Evolutionary conservation across 306 rosid species (phyloP).

Genomic region (Citrullus colocynthis): DNA sequence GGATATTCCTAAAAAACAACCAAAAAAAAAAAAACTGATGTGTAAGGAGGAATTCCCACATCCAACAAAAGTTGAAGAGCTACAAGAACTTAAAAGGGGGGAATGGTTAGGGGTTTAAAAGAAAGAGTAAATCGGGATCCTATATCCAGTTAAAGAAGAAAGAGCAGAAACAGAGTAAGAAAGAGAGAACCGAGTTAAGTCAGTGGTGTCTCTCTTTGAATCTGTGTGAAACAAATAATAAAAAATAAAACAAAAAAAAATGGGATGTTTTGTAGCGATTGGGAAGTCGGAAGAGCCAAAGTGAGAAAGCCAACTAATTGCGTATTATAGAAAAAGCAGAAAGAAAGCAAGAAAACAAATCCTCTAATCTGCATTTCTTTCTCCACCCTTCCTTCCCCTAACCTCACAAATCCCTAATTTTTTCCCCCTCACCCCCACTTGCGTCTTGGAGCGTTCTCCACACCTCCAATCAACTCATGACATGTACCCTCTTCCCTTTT

Average conservation of each 20-base stretch:
- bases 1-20: not conserved
- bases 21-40: not conserved
- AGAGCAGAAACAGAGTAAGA: conserved; percentile 15
- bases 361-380: not conserved
- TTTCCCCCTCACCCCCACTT: not conserved
- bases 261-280: conserved; percentile 21
- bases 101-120: not conserved
- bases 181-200: conserved; percentile 8
- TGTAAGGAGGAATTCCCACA: not conserved
- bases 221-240: not conserved
- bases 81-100: not conserved
- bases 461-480: not conserved
- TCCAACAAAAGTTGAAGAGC: not conserved
- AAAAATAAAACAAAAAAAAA: not conserved
- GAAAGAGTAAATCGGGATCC: conserved; percentile 18
- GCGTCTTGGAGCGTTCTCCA: not conserved
- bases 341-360: not conserved
- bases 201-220: not conserved
- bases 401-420: not conserved
- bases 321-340: conserved; percentile 22
- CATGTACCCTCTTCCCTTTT: not conserved
- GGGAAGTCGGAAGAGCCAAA: not conserved
- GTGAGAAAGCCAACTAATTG: not conserved
- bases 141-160: conserved; percentile 19
- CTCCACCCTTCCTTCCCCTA: not conserved